These are phyloP conservation scores for Ceriops decandra DNA, from an alignment of 345 rosid species.

Conservation along the genomic window DNA sequence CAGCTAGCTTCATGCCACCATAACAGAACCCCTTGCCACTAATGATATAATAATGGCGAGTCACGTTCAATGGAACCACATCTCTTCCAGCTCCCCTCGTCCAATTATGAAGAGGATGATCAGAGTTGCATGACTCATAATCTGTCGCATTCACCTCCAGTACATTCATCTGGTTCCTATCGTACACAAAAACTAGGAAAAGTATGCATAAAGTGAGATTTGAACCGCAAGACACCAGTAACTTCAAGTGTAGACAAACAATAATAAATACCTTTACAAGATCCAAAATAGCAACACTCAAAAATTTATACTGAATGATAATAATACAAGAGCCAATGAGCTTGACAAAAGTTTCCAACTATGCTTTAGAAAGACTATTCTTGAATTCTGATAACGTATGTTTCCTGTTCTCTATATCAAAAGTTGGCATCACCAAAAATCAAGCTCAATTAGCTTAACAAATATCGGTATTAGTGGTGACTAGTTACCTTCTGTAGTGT, in stretches of 20 bases:
- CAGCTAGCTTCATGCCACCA: constrained; percentile 65
- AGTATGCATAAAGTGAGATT: neutral
- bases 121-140: constrained; percentile 62
- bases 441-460: no score
- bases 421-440: no score
- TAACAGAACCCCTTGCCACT: constrained; percentile 94
- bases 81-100: constrained; percentile 90
- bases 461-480: no score
- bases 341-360: no score
- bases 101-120: constrained; percentile 73
- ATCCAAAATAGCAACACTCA: no score
- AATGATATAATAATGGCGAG: constrained; percentile 62
- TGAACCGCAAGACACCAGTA: neutral
- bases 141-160: constrained; percentile 85
- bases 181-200: constrained; percentile 72
- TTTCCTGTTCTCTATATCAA: no score
- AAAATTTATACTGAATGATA: no score
- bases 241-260: neutral
- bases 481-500: no score
- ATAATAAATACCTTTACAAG: neutral
- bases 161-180: constrained; percentile 78
- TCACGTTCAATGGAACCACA: constrained; percentile 77
- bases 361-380: no score
- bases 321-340: no score
- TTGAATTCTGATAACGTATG: no score